These are phyloP conservation scores for Colletotrichum magnum DNA, from an alignment of 2,329 filamentous ascomycete genomes.

Conservation along the genomic window DNA sequence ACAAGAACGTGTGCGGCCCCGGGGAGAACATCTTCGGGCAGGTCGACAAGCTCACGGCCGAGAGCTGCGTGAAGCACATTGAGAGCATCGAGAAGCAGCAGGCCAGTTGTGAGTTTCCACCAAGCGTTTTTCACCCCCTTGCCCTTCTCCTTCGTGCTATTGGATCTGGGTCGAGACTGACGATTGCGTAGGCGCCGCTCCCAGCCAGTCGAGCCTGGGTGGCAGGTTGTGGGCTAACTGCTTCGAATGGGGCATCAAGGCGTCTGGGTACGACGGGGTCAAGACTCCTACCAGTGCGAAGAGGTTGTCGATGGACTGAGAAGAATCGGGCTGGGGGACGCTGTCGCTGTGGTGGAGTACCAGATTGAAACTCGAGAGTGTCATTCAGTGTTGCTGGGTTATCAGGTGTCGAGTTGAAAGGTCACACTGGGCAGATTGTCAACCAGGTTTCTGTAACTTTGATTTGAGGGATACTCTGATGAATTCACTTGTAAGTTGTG, in stretches of 20 bases:
- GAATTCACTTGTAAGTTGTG: background rate
- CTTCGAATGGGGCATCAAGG: conserved; percentile 37
- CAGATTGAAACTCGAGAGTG: no score
- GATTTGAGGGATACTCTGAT: background rate
- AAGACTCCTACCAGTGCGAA: background rate
- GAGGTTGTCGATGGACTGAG: background rate
- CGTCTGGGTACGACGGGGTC: conserved; percentile 28
- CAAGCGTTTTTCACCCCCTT: no score
- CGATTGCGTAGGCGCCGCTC: conserved; percentile 8
- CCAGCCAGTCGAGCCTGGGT: background rate
- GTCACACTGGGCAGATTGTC: background rate
- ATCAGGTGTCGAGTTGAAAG: background rate
- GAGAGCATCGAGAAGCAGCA: conserved; percentile 10
- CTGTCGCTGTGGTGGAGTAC: no score
- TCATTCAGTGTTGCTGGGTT: background rate
- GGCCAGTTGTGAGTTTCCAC: conserved; percentile 13
- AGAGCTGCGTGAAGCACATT: conserved; percentile 8
- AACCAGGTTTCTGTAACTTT: background rate
- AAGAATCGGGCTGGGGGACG: no score
- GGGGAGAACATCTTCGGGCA: conserved; percentile 4
- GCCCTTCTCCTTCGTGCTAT: background rate
- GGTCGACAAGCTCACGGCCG: background rate
- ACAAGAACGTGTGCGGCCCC: background rate
- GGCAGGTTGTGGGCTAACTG: conserved; percentile 27
- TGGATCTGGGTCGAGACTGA: conserved; percentile 2